Conservation (phyloP, 768 basidiomycete genomes). For the Auriculariales sp. region DNA sequence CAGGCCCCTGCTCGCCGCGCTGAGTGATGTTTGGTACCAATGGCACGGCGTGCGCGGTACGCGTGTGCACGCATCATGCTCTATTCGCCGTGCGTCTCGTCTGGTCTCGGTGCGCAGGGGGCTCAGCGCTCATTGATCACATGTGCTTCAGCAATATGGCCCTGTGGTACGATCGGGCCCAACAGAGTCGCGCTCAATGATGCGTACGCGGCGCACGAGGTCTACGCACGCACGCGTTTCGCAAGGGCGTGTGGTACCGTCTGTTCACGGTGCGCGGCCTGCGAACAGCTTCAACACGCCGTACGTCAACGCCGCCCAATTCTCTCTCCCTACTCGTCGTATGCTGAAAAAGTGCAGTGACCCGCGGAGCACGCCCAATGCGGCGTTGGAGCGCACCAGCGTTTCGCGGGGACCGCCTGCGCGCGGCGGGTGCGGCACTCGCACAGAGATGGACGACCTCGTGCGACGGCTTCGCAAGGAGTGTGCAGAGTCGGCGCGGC, state of each 20-base stretch:
- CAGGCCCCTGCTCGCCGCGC: constrained; percentile 67
- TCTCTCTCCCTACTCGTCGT: background rate
- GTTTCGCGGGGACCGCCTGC: background rate
- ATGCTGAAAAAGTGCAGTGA: background rate
- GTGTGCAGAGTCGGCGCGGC: background rate
- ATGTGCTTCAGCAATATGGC: constrained; percentile 30
- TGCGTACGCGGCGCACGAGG: background rate
- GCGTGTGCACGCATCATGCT: constrained; percentile 49
- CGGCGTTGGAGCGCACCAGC: background rate
- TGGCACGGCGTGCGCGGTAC: constrained; percentile 57
- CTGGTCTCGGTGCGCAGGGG: background rate
- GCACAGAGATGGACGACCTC: background rate
- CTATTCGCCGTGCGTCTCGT: background rate
- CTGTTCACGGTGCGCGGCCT: background rate
- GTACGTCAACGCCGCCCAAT: too few species aligned
- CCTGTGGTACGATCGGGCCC: constrained; percentile 69
- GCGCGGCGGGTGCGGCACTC: background rate
- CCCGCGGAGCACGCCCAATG: background rate
- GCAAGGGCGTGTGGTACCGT: background rate
- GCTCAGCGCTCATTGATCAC: background rate
- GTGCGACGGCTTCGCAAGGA: background rate
- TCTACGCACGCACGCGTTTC: background rate
- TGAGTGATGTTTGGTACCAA: constrained; percentile 59
- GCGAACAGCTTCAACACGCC: background rate
- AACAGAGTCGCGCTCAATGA: constrained; percentile 32